Evolutionary conservation across 1,284 basidiomycete species (phyloP), one percentile per base, ranked within the genome.

Genomic region (Trichosporon sp.): DNA sequence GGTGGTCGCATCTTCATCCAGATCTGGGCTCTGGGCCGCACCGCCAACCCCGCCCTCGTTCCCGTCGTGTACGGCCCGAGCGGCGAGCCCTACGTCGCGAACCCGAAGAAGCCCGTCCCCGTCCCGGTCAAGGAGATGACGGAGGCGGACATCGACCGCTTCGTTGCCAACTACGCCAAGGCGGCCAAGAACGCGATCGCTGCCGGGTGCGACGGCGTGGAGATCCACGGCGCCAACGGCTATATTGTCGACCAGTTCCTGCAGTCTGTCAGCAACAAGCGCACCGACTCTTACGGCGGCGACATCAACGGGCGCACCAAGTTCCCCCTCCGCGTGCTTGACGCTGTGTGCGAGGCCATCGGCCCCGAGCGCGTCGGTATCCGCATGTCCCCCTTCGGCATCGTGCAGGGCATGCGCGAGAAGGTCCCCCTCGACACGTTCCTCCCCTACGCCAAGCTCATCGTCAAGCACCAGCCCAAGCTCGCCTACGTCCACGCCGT

Each of bases 191-290:
- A 87, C 70, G 88, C 89, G 2, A 86, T 88, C 65, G 84, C 86
- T 76, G 88, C 89, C 31, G 90, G 89, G 0, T 90, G 90, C 74
- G 90, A 91, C 75, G 89, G 89, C 40, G 87, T 90, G 38, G 89
- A 91, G 83, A 77, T 86, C 56, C 85, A 86, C 72, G 77, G 77
- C 35, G 85, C 83, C 7, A 78, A 77, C 70, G 73, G 76, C 8
- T 75, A 78, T 68, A 54, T 68, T 54, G 71, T 89, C 68, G 83
- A 87, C 74, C 89, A 91, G 76, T 90, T 90, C 84, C 80, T 89
- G 12, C 87, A 89, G 76, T 81, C 78, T 69, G 83, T 73, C 10
- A 21, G 84, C 64, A 90, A 90, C 83, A 83, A 86, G 40, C 86
- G 89, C 35, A 88, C 86, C 12, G 89, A 91, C 80, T 81, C 85